Base-by-base conservation (phyloP, 306 rosid species). In the Rosa chinensis region DNA sequence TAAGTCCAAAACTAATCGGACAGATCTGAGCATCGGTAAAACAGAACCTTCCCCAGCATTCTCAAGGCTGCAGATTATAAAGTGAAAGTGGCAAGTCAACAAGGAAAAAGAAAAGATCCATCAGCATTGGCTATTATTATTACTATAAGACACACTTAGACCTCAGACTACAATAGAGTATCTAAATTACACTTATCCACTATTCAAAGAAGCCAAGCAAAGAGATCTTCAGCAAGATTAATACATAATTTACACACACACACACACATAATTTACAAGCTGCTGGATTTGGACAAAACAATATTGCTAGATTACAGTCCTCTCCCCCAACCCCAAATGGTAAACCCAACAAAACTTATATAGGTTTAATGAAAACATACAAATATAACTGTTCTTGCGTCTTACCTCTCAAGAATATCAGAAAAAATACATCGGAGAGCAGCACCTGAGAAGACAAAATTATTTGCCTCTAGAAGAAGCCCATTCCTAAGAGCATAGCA, bases 31-130 rank as follows among this genome's bases (percentile, higher is more conserved):
- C 84, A 92, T 92, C 73, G 94, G 87, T 83, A 94, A 83, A 81
- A 92, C 88, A 81, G 97, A 92, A 75, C 86, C 80, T 89, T 94
- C 99, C 79, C 97, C 99, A 73, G 99, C 97, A 84, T 92, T 92
- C 86, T 94, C 95, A 49, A 94, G 95, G 89, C 97, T 94, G 90
- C 86, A 87, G 80, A 81, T 80, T 86, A 72, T 72, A 68, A 48
- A 75, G 64, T 68, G 70, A 81, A 70, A 77, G 82, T 78, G 69
- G 12, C 23, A 59, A 66, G 58, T 77, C 62, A 70, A 77, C 7
- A 76, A 58, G 66, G 20, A 52, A 9, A 53, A 70, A 59, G 44
- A 72, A 63, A 74, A 21, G 66, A 47, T 58, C 78, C 70, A 70
- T 45, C 18, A 52, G 49, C 49, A 62, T 45, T 32, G 21, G 63